Base-by-base conservation (phyloP, 805 yeast genomes). In the Wilhelminamyces savonicus region DNA sequence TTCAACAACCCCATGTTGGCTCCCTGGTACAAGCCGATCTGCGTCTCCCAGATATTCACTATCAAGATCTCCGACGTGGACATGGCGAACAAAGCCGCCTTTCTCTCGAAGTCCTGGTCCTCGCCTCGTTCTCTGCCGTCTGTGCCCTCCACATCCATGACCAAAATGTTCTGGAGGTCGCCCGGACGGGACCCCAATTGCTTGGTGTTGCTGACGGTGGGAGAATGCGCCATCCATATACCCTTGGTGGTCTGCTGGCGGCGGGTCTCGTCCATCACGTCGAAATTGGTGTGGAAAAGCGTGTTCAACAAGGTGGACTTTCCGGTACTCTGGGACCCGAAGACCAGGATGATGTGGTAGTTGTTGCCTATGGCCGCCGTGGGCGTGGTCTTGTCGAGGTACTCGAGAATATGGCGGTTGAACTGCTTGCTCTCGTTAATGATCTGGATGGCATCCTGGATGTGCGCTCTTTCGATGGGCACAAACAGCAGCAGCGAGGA, bases 41-140 rank as follows among this genome's bases (percentile, higher is more conserved):
- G 98, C 44, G 85, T 82, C 54, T 92, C 98, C 97, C 97, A 92
- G 50, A 90, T 76, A 55, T 92, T 92, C 24, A 92, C 82, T 37
- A 92, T 86, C 44, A 92, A 66, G 4, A 88, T 78, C 50, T 92
- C 97, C 11, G 92, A 78, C 0, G 96, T 88, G 8, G 97, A 76
- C 37, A 92, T 65, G 0, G 98, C 97, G 64, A 92, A 92, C 24
- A 92, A 62, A 0, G 97, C 97, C 2, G 96, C 88, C 45, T 92
- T 92, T 34, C 98, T 74, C 58, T 92, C 98, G 55, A 92, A 92
- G 58, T 92, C 98, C 57, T 92, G 97, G 56, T 92, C 97, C 47
- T 92, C 98, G 16, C 97, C 97, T 32, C 97, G 74, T 59, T 92
- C 98, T 36, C 96, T 73, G 28, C 98, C 97, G 60, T 92, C 98